Evolutionary conservation across 2,329 filamentous ascomycete genomes (phyloP).

Genomic region (Trichoderma simmonsii): DNA sequence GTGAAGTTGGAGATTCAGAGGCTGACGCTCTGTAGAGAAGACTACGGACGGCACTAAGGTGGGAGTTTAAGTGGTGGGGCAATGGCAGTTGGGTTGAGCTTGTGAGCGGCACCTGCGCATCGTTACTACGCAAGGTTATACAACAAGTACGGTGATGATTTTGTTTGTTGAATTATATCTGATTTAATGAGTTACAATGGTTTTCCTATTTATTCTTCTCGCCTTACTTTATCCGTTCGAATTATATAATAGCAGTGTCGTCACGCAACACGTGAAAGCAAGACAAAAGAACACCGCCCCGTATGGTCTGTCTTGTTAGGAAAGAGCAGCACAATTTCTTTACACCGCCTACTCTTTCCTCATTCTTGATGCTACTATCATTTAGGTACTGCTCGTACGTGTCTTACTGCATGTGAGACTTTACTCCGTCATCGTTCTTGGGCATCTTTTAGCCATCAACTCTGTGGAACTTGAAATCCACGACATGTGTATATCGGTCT

Average conservation of each 20-base stretch:
- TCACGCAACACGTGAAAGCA: neutral
- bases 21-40: neutral
- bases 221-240: neutral
- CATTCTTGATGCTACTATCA: neutral
- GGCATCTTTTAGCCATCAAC: neutral
- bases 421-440: neutral
- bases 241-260: neutral
- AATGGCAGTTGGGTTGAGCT: neutral
- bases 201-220: neutral
- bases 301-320: neutral
- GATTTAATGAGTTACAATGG: neutral
- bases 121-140: neutral
- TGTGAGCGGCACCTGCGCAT: neutral
- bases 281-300: neutral
- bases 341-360: neutral
- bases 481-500: neutral
- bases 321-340: neutral
- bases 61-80: neutral
- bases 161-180: neutral
- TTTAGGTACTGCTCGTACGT: no score
- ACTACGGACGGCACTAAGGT: neutral
- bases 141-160: neutral
- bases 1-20: neutral
- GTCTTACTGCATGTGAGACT: neutral
- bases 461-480: neutral